Evolutionary conservation across 2,329 filamentous ascomycete genomes (phyloP).

Genomic region (Leptodontidium sp.): DNA sequence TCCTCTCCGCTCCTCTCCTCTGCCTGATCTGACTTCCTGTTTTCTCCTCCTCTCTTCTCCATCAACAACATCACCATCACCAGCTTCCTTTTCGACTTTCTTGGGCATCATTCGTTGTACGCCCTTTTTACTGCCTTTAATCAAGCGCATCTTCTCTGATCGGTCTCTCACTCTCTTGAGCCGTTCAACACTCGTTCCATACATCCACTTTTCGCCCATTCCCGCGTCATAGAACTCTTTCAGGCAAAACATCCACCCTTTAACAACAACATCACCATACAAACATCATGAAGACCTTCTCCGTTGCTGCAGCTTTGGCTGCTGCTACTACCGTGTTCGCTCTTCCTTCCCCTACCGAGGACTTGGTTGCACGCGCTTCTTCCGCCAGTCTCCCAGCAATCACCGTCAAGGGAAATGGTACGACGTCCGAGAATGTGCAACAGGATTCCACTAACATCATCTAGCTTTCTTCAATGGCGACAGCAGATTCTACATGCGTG

Average conservation of each 20-base stretch:
- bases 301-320: conserved; percentile 43
- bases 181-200: conserved; percentile 30
- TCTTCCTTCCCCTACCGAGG: conserved; percentile 34
- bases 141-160: conserved; percentile 32
- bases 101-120: conserved; percentile 35
- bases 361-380: conserved; percentile 36
- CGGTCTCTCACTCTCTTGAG: conserved; percentile 38
- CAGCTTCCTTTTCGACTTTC: conserved; percentile 5
- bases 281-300: conserved; percentile 44
- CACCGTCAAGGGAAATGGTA: conserved; percentile 47
- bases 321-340: conserved; percentile 36
- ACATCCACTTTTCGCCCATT: conserved; percentile 19
- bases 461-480: conserved; percentile 46
- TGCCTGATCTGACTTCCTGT: conserved; percentile 4
- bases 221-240: conserved; percentile 1
- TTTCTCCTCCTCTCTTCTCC: conserved; percentile 1
- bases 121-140: conserved; percentile 25
- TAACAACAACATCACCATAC: conserved; percentile 19
- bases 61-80: neutral
- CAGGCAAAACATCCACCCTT: conserved; percentile 10
- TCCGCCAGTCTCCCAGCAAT: conserved; percentile 37
- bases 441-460: conserved; percentile 12
- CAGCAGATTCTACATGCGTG: conserved; percentile 62
- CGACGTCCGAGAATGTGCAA: neutral
- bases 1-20: neutral